phyloP scores from a whole-genome alignment of 108 stramenopile genomes.

The Skeletonema potamos region DNA sequence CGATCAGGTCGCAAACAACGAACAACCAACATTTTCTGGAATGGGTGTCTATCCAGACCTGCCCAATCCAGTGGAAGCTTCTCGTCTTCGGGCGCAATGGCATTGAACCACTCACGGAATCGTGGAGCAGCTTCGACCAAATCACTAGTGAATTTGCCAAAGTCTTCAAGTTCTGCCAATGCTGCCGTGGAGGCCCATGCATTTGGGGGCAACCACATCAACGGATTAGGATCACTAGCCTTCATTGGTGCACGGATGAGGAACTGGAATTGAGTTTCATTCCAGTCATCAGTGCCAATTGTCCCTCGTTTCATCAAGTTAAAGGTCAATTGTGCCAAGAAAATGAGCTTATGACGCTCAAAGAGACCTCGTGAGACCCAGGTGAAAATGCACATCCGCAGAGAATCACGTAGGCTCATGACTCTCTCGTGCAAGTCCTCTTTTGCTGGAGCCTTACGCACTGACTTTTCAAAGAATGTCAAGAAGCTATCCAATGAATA shows the following conservation, averaged over 20 bases:
- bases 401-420: conserved; percentile 64
- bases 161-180: conserved; percentile 81
- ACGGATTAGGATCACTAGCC: conserved; percentile 65
- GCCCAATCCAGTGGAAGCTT: conserved; percentile 93
- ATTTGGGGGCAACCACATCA: conserved; percentile 74
- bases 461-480: conserved; percentile 87
- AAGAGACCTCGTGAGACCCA: conserved; percentile 92
- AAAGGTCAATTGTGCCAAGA: conserved; percentile 88
- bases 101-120: conserved; percentile 92
- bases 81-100: conserved; percentile 83
- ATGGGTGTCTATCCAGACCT: conserved; percentile 78
- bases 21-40: conserved; percentile 92
- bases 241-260: conserved; percentile 75
- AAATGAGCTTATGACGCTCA: conserved; percentile 90
- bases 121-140: conserved; percentile 88
- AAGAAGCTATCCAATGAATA: conserved; percentile 89
- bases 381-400: conserved; percentile 88
- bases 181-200: conserved; percentile 77
- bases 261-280: conserved; percentile 83
- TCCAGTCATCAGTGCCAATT: conserved; percentile 67
- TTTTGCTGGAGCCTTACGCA: conserved; percentile 58
- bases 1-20: conserved; percentile 88
- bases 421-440: conserved; percentile 70
- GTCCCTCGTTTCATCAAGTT: conserved; percentile 88
- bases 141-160: conserved; percentile 75